Conservation (phyloP, 2,329 filamentous ascomycete genomes). For the Periconia digitata region DNA sequence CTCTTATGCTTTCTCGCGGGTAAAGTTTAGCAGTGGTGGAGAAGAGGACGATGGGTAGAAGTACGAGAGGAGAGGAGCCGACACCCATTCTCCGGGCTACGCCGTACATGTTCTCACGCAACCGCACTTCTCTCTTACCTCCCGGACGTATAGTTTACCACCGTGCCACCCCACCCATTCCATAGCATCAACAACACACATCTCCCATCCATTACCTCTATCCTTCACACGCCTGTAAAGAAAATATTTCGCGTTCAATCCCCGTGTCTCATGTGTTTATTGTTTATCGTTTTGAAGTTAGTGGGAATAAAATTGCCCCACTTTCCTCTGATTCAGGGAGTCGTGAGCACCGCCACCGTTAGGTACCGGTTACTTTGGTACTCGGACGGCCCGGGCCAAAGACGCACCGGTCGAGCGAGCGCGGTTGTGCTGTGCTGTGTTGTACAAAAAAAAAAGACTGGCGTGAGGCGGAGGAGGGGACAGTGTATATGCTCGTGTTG, state of each 20-base stretch:
- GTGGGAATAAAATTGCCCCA: background rate
- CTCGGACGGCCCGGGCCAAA: too few species aligned
- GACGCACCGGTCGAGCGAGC: too few species aligned
- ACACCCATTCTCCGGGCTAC: background rate
- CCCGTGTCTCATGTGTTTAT: too few species aligned
- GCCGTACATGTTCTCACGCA: background rate
- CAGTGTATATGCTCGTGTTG: too few species aligned
- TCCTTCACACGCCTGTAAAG: background rate
- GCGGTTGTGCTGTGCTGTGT: too few species aligned
- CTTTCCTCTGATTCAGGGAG: background rate
- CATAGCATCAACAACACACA: background rate
- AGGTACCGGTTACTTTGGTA: too few species aligned
- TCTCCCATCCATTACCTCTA: background rate
- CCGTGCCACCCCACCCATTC: background rate
- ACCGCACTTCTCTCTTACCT: too few species aligned
- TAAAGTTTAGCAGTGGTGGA: too few species aligned
- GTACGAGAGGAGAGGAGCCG: background rate
- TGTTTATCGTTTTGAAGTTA: too few species aligned
- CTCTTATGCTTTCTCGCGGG: background rate
- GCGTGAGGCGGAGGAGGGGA: too few species aligned
- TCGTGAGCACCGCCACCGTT: too few species aligned
- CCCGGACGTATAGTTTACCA: background rate
- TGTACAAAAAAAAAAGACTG: too few species aligned
- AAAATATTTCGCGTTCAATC: background rate
- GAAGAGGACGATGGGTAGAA: background rate